A percentile compares a stretch with the other conserved stretches of the same genome.
Conservation (phyloP, 257 asterid species). For the Pogostemon cablin region DNA sequence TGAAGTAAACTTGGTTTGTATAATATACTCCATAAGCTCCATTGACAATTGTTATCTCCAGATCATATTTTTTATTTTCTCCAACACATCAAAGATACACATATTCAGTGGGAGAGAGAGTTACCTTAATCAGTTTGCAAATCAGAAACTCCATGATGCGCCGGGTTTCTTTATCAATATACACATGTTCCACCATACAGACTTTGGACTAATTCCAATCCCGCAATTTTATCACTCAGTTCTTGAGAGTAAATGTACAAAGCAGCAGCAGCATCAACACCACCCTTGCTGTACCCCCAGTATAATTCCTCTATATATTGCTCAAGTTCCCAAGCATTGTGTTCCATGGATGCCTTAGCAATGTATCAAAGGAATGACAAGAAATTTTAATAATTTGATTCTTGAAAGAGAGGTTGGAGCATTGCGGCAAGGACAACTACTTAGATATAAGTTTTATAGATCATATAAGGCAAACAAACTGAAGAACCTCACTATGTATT, state of each 20-base stretch:
- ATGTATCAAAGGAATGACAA: conserved; percentile 21
- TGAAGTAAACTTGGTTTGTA: neutral
- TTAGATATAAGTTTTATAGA: neutral
- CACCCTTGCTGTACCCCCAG: conserved; percentile 99
- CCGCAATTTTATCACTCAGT: conserved; percentile 77
- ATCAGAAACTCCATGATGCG: conserved; percentile 78
- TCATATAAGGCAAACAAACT: neutral
- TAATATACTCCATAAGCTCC: neutral
- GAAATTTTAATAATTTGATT: conserved; percentile 13
- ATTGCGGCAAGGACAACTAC: neutral
- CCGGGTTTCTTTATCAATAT: conserved; percentile 79
- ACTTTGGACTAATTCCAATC: conserved; percentile 90
- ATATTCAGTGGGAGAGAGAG: conserved; percentile 3
- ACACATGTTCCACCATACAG: conserved; percentile 81
- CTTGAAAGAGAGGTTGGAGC: neutral
- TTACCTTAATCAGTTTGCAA: conserved; percentile 89
- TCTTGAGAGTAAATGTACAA: conserved; percentile 73
- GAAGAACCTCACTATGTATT: conserved; percentile 83
- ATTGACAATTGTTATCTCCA: neutral
- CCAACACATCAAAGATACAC: conserved; percentile 4
- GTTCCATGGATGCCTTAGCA: conserved; percentile 82
- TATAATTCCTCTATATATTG: conserved; percentile 87
- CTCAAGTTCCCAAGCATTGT: conserved; percentile 92
- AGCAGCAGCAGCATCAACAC: conserved; percentile 98
- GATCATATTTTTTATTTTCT: conserved; percentile 6